Conservation (phyloP, 306 rosid species). For the Prunus persica region DNA sequence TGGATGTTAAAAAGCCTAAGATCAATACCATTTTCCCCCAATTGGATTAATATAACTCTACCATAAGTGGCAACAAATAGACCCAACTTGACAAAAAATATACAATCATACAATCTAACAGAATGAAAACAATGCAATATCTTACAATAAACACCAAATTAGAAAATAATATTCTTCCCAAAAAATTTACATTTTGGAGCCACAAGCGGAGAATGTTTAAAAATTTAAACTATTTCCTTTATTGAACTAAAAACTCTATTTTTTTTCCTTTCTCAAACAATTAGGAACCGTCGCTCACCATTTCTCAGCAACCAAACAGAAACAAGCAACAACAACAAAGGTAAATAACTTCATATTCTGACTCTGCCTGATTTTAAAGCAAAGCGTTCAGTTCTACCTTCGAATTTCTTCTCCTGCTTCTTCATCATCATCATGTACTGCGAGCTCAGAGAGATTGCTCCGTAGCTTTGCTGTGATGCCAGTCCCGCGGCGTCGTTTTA, state of each 20-base stretch:
- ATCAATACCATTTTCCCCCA: background rate
- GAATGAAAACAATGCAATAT: background rate
- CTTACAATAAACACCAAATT: background rate
- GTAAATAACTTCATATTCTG: background rate
- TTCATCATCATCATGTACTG: background rate
- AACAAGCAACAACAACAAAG: background rate
- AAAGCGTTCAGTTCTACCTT: background rate
- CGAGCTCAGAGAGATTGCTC: background rate
- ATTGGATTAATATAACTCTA: background rate
- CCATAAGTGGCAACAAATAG: background rate
- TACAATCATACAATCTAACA: background rate
- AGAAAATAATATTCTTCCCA: background rate
- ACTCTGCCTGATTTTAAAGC: background rate
- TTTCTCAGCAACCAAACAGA: background rate
- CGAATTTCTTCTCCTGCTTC: constrained; percentile 3
- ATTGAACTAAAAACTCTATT: background rate
- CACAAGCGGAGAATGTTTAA: background rate
- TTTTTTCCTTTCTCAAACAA: background rate
- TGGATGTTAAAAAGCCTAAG: background rate
- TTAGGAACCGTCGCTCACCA: background rate
- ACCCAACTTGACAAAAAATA: background rate
- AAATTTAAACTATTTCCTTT: background rate
- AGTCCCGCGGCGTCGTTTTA: background rate
- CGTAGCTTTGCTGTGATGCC: background rate
- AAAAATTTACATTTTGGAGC: too few relatives aligned